These are phyloP conservation scores for Calocybe gambosa DNA, from an alignment of 1,284 basidiomycete species.

Conservation along the genomic window DNA sequence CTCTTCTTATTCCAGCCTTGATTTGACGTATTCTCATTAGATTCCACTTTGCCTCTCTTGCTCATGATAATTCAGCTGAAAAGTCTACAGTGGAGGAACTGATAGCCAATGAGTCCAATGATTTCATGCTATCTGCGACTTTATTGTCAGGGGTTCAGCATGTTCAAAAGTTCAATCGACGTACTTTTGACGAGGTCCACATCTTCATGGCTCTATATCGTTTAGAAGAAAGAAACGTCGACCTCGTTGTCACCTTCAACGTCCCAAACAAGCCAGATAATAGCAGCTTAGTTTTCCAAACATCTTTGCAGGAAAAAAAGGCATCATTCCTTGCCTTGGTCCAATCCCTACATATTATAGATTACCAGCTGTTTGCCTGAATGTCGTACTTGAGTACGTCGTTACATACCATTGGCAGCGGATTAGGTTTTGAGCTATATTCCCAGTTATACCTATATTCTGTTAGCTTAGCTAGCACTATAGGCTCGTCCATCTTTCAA, in stretches of 20 bases:
- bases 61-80: constrained; percentile 84
- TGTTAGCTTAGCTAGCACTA: no score
- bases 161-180: constrained; percentile 73
- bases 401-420: no score
- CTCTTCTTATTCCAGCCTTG: constrained; percentile 13
- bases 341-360: constrained; percentile 58
- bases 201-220: constrained; percentile 80
- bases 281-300: constrained; percentile 35
- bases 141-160: constrained; percentile 64
- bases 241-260: constrained; percentile 81
- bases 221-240: constrained; percentile 60
- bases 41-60: constrained; percentile 89
- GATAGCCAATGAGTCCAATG: constrained; percentile 27
- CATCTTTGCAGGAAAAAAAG: constrained; percentile 33
- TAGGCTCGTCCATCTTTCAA: no score
- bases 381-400: no score
- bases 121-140: constrained; percentile 52
- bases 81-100: constrained; percentile 43
- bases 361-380: constrained; percentile 67
- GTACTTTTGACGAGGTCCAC: constrained; percentile 57
- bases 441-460: no score
- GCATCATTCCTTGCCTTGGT: constrained; percentile 54
- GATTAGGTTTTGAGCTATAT: no score
- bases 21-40: constrained; percentile 32
- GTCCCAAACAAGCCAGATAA: constrained; percentile 51